These are phyloP conservation scores for Waltergamsia citrina DNA, from an alignment of 2,329 filamentous ascomycete genomes.

Conservation along the genomic window DNA sequence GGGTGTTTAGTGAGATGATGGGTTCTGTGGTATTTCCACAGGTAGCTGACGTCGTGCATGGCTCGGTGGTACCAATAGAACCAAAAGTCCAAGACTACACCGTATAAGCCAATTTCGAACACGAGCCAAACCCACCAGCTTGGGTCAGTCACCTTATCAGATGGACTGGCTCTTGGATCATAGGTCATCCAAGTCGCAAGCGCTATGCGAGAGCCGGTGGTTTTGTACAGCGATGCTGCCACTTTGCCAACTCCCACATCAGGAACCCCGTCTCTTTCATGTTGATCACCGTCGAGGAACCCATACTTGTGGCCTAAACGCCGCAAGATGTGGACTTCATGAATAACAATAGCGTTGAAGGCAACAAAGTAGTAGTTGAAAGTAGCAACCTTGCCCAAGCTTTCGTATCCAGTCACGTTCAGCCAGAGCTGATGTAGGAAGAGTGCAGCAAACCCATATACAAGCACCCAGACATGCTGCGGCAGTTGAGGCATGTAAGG, in stretches of 20 bases:
- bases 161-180: conserved; percentile 15
- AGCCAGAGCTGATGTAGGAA: conserved; percentile 24
- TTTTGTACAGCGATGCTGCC: conserved; percentile 19
- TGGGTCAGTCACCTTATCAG: conserved; percentile 6
- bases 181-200: conserved; percentile 21
- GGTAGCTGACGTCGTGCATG: conserved; percentile 25
- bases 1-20: conserved; percentile 35
- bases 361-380: conserved; percentile 25
- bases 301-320: conserved; percentile 25
- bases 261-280: conserved; percentile 30
- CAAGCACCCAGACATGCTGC: conserved; percentile 27
- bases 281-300: conserved; percentile 32
- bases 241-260: conserved; percentile 25
- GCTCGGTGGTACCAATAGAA: conserved; percentile 30
- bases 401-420: conserved; percentile 16
- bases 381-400: conserved; percentile 15
- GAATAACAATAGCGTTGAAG: conserved; percentile 30
- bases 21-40: conserved; percentile 30
- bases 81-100: conserved; percentile 29
- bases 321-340: conserved; percentile 25
- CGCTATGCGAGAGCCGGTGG: conserved; percentile 19
- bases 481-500: conserved; percentile 24
- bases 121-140: conserved; percentile 15
- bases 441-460: conserved; percentile 24
- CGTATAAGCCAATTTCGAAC: conserved; percentile 19